Evolutionary conservation across 2,329 filamentous ascomycete genomes (phyloP).

Genomic region (Stagonosporopsis chrysanthemi): DNA sequence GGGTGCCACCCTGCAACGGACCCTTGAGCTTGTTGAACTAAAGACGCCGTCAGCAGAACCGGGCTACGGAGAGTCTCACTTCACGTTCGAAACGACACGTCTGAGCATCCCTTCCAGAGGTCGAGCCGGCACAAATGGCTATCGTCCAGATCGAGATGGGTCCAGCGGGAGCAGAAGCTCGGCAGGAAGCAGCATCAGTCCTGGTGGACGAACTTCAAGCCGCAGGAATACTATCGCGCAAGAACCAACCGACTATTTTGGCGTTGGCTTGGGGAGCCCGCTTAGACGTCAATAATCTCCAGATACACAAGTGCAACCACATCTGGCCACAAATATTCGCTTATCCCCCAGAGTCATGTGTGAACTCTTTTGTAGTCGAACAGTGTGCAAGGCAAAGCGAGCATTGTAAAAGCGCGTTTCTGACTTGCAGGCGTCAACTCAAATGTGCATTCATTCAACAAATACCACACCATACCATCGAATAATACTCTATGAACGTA

Average conservation of each 20-base stretch:
- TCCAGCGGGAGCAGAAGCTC: constrained; percentile 20
- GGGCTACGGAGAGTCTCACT: constrained; percentile 35
- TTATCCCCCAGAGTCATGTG: not conserved
- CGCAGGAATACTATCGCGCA: constrained; percentile 22
- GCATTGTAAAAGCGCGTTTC: not conserved
- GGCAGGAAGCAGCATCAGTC: constrained; percentile 28
- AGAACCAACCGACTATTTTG: constrained; percentile 32
- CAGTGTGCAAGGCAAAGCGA: constrained; percentile 1
- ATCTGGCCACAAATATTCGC: not conserved
- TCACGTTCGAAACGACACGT: constrained; percentile 41
- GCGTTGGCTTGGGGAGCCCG: constrained; percentile 24
- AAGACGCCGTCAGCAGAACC: constrained; percentile 40
- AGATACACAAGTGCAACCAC: not conserved
- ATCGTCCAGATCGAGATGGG: constrained; percentile 9
- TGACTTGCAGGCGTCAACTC: not conserved
- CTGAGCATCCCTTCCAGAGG: constrained; percentile 39
- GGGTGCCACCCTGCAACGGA: constrained; percentile 78
- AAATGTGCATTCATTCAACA: not conserved
- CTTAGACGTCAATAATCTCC: constrained; percentile 1
- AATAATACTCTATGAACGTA: not conserved
- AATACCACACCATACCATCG: not conserved
- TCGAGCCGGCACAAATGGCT: constrained; percentile 28
- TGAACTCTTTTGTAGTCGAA: not conserved
- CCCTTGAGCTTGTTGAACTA: constrained; percentile 63
- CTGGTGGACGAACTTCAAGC: constrained; percentile 23